These are phyloP conservation scores for Aspergillus affinis DNA, from an alignment of 495 filamentous ascomycete species.

Conservation along the genomic window DNA sequence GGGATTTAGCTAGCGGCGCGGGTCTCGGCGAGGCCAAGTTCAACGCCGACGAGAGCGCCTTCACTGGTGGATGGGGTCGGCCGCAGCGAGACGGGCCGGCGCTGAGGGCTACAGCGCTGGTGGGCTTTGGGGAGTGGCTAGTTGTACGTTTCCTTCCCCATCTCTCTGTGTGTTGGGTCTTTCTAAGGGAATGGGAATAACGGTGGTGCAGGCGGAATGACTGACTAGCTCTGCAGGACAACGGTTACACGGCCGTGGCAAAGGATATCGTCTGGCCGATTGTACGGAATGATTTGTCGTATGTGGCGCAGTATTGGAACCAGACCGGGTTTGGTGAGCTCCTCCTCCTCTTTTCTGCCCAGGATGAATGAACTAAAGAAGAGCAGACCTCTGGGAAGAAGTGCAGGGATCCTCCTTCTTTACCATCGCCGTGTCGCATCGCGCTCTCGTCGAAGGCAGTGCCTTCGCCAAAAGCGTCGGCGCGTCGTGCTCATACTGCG, in stretches of 20 bases:
- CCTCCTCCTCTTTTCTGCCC: not conserved
- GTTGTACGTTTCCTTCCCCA: conserved; percentile 20
- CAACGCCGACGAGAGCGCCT: conserved; percentile 57
- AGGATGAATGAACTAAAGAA: not conserved
- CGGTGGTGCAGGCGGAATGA: not conserved
- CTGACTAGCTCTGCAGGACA: conserved; percentile 15
- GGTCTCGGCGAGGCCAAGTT: conserved; percentile 51
- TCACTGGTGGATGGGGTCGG: conserved; percentile 65
- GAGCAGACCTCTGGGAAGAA: conserved; percentile 69
- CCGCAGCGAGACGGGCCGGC: conserved; percentile 73
- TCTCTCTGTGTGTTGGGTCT: not conserved
- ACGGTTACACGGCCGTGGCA: conserved; percentile 30
- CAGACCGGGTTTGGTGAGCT: conserved; percentile 53
- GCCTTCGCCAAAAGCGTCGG: conserved; percentile 49
- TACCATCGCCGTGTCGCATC: conserved; percentile 54
- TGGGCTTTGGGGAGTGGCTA: conserved; percentile 40
- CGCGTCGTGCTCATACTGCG: conserved; percentile 45
- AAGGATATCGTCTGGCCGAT: conserved; percentile 57
- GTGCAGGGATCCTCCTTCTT: conserved; percentile 61
- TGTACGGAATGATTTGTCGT: conserved; percentile 65
- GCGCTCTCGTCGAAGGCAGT: conserved; percentile 61
- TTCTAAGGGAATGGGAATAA: not conserved
- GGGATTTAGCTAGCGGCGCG: conserved; percentile 43
- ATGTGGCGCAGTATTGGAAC: conserved; percentile 72
- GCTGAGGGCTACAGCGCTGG: conserved; percentile 62